phyloP scores from a whole-genome alignment of 257 asterid species.

The Gardenia jasminoides region DNA sequence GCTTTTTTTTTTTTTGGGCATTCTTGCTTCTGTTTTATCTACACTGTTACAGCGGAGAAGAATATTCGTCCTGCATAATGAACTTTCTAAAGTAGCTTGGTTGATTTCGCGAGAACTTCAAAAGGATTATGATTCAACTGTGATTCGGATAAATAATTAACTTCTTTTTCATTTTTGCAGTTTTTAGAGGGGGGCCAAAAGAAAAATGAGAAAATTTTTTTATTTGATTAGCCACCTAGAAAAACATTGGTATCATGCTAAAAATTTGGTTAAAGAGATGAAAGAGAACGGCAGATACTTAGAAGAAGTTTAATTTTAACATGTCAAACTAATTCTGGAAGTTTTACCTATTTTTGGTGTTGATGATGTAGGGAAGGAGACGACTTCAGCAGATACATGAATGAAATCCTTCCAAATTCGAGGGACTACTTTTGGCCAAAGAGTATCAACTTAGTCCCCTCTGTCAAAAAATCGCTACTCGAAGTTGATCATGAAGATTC shows the following conservation, averaged over 20 bases:
- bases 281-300: background rate
- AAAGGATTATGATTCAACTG: background rate
- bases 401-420: slow-evolving; percentile 15
- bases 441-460: background rate
- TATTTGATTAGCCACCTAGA: background rate
- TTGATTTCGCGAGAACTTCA: background rate
- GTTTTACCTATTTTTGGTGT: background rate
- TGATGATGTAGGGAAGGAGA: slow-evolving; percentile 16
- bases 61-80: background rate
- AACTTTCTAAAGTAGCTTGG: background rate
- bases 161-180: background rate
- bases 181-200: background rate
- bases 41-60: background rate
- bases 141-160: background rate
- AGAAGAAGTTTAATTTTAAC: background rate
- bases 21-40: background rate
- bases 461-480: background rate
- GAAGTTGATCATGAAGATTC: slow-evolving; percentile 10
- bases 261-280: background rate
- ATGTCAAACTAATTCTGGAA: background rate
- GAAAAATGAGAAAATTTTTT: background rate
- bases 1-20: background rate
- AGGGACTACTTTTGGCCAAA: slow-evolving; percentile 15
- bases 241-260: background rate
- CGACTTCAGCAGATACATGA: slow-evolving; percentile 20